phyloP scores from a whole-genome alignment of 2,329 filamentous ascomycete species.

The Fusarium concolor region DNA sequence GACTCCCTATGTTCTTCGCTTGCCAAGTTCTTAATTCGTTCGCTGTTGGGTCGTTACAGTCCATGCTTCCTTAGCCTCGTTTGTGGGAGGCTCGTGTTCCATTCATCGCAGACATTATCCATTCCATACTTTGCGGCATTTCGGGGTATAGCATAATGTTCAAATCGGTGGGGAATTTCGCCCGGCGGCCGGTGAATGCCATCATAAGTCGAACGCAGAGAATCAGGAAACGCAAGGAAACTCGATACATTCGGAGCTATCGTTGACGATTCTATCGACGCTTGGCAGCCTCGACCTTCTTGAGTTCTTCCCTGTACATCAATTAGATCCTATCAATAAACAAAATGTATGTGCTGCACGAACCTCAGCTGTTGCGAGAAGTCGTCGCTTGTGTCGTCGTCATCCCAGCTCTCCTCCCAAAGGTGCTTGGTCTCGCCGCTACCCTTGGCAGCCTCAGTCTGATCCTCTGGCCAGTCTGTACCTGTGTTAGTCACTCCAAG shows the following conservation, averaged over 20 bases:
- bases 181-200: too few relatives aligned
- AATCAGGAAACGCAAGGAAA: background rate
- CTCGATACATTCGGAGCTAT: too few relatives aligned
- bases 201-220: too few relatives aligned
- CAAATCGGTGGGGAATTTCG: background rate
- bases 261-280: constrained; percentile 58
- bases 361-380: constrained; percentile 96
- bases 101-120: too few relatives aligned
- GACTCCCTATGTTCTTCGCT: too few relatives aligned
- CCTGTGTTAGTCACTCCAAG: background rate
- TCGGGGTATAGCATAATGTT: background rate
- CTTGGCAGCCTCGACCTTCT: constrained; percentile 88
- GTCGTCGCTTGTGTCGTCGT: constrained; percentile 96
- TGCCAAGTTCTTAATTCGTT: background rate
- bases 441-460: constrained; percentile 81
- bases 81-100: too few relatives aligned
- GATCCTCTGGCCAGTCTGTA: constrained; percentile 91
- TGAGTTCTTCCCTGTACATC: constrained; percentile 80
- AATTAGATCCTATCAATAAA: constrained; percentile 15
- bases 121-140: background rate
- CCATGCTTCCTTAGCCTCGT: background rate
- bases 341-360: constrained; percentile 49
- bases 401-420: constrained; percentile 99
- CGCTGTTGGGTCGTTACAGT: background rate
- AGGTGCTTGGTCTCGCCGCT: constrained; percentile 79